Base-by-base conservation (phyloP, 208 protist species). In the Phytomonas sp. region DNA sequence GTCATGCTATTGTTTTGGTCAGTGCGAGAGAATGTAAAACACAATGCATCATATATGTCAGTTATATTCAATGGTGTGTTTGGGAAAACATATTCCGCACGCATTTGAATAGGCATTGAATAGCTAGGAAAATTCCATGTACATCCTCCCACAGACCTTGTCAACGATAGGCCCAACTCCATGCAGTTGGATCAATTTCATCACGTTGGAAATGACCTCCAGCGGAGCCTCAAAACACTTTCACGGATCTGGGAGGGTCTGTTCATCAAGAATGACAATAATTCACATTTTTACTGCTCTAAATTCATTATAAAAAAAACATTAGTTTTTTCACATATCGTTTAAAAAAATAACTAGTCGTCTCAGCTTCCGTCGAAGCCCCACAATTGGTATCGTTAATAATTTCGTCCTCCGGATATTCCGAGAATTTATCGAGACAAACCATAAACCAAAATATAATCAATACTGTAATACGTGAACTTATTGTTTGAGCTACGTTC, bases 381-480 rank as follows among this genome's bases (percentile, higher is more conserved):
- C 40, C 6, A 19, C 6, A 49, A 12, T 49, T 49, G 3, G 2
- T 16, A 49, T 49, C 40, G 40, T 4, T 49, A 16, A 49, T 16
- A 49, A 49, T 12, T 49, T 12, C 12, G 40, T 49, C 3, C 40
- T 49, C 19, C 19, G 12, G 3, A 49, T 49, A 49, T 49, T 19
- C 12, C 19, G 40, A 49, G 40, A 12, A 16, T 86, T 89, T 12
- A 82, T 86, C 14, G 83, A 75, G 69, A 81, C 30, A 88, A 74
- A 0, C 79, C 87, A 6, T 73, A 80, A 52, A 85, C 64, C 4
- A 72, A 69, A 11, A 77, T 64, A 33, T 91, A 75, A 0, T 61
- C 56, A 30, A 91, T 78, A 37, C 81, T 79, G 34, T 73, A 82
- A n/a, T 77, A 76, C 30, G 66, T 40, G 70, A 92, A 89, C 71